Conservation (phyloP, 257 asterid species). For the Gentiana dahurica region DNA sequence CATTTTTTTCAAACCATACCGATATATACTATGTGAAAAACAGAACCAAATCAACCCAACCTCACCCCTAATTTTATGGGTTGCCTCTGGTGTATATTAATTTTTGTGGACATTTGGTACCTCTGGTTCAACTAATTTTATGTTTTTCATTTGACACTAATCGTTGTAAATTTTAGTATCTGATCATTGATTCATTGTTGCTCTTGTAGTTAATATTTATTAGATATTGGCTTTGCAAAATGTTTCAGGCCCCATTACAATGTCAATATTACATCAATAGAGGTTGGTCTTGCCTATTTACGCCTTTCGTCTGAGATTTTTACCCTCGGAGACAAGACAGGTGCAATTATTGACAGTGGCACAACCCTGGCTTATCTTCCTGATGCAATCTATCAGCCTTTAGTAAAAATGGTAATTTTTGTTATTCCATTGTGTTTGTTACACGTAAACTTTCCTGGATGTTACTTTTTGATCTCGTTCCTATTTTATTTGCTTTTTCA, state of each 20-base stretch:
- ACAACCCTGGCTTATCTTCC: constrained; percentile 98
- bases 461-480: constrained; percentile 10
- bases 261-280: constrained; percentile 93
- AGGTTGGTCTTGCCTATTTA: constrained; percentile 59
- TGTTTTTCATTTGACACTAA: background rate
- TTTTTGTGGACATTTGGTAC: too few relatives aligned
- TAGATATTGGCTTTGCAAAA: background rate
- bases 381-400: constrained; percentile 58
- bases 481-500: constrained; percentile 10
- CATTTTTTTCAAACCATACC: too few relatives aligned
- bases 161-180: background rate
- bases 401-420: constrained; percentile 57
- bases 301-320: constrained; percentile 55
- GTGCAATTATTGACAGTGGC: constrained; percentile 95
- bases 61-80: too few relatives aligned
- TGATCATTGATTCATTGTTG: background rate
- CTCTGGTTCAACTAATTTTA: too few relatives aligned
- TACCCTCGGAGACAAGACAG: constrained; percentile 49
- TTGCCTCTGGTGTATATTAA: too few relatives aligned
- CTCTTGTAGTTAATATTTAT: background rate
- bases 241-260: constrained; percentile 84
- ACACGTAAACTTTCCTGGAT: background rate
- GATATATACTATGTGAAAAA: too few relatives aligned
- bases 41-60: too few relatives aligned
- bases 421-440: background rate